These are phyloP conservation scores for Glaciozyma martinii DNA, from an alignment of 768 basidiomycete genomes.

Conservation along the genomic window DNA sequence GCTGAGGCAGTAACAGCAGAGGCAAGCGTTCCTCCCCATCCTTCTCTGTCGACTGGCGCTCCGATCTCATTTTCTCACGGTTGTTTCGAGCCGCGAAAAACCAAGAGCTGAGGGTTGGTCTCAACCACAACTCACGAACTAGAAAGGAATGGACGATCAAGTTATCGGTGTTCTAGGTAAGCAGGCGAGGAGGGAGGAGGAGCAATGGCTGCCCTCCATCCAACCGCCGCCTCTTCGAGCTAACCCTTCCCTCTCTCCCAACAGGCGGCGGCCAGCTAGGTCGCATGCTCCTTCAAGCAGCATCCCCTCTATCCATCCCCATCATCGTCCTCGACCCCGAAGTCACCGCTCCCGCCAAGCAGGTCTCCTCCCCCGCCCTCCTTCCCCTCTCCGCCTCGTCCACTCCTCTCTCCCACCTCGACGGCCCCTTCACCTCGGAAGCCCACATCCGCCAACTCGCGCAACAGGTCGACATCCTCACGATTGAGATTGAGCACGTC, in stretches of 20 bases:
- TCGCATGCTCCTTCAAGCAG: slow-evolving; percentile 87
- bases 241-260: not conserved
- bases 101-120: too few species aligned
- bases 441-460: slow-evolving; percentile 72
- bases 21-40: too few species aligned
- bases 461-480: slow-evolving; percentile 69
- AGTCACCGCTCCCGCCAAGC: slow-evolving; percentile 76
- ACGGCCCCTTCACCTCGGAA: slow-evolving; percentile 80
- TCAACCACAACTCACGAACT: not conserved
- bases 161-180: slow-evolving; percentile 30
- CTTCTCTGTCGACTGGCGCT: too few species aligned
- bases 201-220: not conserved
- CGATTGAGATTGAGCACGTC: slow-evolving; percentile 96
- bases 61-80: too few species aligned
- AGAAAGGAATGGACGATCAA: slow-evolving; percentile 27
- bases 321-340: slow-evolving; percentile 78
- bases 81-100: too few species aligned
- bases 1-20: too few species aligned
- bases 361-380: slow-evolving; percentile 47
- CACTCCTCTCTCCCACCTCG: slow-evolving; percentile 53
- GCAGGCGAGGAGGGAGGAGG: not conserved
- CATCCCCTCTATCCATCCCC: slow-evolving; percentile 74
- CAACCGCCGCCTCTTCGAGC: not conserved
- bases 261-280: slow-evolving; percentile 89
- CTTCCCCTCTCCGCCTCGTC: slow-evolving; percentile 43